Conservation (phyloP, 106 monocot genomes). For the Acanthochlamys bracteata region DNA sequence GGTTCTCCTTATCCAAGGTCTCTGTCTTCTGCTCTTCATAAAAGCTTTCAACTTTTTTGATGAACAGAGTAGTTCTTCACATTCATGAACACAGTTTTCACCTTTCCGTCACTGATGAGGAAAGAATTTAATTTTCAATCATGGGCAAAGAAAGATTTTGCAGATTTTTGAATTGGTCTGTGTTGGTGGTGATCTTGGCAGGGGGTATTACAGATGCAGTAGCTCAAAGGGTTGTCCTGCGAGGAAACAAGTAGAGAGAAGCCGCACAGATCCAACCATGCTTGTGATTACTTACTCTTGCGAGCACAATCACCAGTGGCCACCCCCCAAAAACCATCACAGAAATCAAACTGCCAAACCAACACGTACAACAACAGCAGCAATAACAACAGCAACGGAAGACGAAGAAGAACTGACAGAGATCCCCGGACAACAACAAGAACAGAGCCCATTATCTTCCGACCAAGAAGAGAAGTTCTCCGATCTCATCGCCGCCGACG, state of each 20-base stretch:
- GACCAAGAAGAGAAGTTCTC: constrained; percentile 27
- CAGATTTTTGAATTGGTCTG: too few species aligned
- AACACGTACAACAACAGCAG: not conserved
- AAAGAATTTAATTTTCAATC: too few species aligned
- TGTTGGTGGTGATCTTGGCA: constrained; percentile 4
- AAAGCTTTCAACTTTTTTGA: too few species aligned
- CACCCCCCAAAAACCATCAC: constrained; percentile 24
- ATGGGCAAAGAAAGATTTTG: too few species aligned
- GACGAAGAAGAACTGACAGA: not conserved
- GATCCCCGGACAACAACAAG: not conserved
- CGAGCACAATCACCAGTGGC: constrained; percentile 65
- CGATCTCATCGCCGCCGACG: constrained; percentile 23
- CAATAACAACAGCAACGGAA: too few species aligned
- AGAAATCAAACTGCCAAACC: constrained; percentile 2
- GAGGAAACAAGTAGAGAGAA: constrained; percentile 63
- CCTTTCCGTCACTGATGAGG: too few species aligned
- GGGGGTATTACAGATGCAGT: constrained; percentile 71
- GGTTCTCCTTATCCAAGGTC: constrained; percentile 78
- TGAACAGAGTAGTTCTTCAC: too few species aligned
- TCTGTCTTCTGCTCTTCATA: not conserved
- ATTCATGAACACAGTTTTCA: too few species aligned
- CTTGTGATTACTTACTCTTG: constrained; percentile 56
- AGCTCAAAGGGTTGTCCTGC: constrained; percentile 63
- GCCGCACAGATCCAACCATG: constrained; percentile 47
- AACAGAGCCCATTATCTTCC: not conserved